phyloP scores from a whole-genome alignment of 2,329 filamentous ascomycete species.

The Colletotrichum sp. region DNA sequence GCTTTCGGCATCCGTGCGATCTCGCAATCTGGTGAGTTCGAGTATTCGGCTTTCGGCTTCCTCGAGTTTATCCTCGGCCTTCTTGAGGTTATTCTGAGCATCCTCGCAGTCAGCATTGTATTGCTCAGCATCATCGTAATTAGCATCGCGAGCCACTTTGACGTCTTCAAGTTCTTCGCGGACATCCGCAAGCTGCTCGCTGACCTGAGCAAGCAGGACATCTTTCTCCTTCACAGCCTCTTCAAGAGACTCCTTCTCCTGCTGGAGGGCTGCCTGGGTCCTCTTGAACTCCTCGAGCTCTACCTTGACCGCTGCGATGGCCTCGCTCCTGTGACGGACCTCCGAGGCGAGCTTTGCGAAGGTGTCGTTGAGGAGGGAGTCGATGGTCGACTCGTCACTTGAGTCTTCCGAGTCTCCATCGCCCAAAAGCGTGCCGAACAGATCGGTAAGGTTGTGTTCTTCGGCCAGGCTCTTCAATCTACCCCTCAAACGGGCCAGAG shows the following conservation, averaged over 20 bases:
- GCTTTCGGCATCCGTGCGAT: neutral
- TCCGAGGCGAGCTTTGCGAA: neutral
- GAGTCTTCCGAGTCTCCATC: neutral
- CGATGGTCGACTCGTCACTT: neutral
- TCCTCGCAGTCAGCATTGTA: neutral
- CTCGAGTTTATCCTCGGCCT: neutral
- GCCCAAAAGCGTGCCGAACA: neutral
- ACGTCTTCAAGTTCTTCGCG: neutral
- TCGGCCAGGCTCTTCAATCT: neutral
- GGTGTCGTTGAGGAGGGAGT: neutral
- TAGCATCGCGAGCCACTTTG: neutral
- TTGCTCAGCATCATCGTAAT: neutral
- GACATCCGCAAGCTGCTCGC: neutral
- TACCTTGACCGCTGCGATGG: neutral
- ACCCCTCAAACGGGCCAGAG: neutral
- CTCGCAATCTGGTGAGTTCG: neutral
- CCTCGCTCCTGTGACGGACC: neutral
- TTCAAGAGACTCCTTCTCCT: neutral
- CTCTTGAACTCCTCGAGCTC: neutral
- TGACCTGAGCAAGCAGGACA: neutral
- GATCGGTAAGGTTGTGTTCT: neutral
- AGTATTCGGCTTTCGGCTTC: neutral
- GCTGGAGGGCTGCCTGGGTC: neutral
- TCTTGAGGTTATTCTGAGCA: neutral
- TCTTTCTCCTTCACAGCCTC: neutral